Evolutionary conservation across 2,329 filamentous ascomycete genomes (phyloP), one percentile per base, ranked within the genome.

Genomic region (Aspergillus pseudotamarii): DNA sequence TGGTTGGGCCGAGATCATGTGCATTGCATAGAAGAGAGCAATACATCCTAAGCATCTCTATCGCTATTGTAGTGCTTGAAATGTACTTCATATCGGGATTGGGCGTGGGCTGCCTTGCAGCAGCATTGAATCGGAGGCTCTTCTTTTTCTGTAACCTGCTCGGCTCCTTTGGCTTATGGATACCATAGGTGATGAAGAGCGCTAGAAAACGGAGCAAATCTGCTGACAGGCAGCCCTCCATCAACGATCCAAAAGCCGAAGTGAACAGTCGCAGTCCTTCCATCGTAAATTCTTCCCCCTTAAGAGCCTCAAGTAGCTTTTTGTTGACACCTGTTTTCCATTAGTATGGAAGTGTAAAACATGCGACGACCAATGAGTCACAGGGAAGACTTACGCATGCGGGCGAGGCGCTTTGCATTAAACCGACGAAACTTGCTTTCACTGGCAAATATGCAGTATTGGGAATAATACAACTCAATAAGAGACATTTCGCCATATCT

Each of bases 371-470:
- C 28, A 28, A 4, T 5, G 59, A 2, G 2, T 12, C 11, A 30
- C 28, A 58, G 23, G 19, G 54, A 53, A 78, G n/a, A 34, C 91
- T 83, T 86, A 94, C 94, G 88, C 91, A 99, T 99, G 69, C 94
- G 87, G 64, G 91, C 88, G 64, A 99, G 81, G 54, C 95, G 88
- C 73, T 92, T 91, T 58, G 91, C 89, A 75, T 99, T 99, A 79
- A 98, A 98, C 64, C 92, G 89, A 73, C 93, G 92, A 72, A 96
- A 91, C 74, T 95, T 94, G 83, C 94, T 97, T 71, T 90, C 90
- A n/a, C 91, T 87, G 1, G 92, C 91, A 79, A 99, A 97, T 0
- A 89, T 90, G 65, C 90, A 84, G 72, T 98, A 98, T 74, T 99
- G 95, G 64, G 89, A 89, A 78, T 97, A 98, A 78, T 98, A 99